These are phyloP conservation scores for Botryobasidium botryosum DNA, from an alignment of 768 basidiomycete species.

Conservation along the genomic window DNA sequence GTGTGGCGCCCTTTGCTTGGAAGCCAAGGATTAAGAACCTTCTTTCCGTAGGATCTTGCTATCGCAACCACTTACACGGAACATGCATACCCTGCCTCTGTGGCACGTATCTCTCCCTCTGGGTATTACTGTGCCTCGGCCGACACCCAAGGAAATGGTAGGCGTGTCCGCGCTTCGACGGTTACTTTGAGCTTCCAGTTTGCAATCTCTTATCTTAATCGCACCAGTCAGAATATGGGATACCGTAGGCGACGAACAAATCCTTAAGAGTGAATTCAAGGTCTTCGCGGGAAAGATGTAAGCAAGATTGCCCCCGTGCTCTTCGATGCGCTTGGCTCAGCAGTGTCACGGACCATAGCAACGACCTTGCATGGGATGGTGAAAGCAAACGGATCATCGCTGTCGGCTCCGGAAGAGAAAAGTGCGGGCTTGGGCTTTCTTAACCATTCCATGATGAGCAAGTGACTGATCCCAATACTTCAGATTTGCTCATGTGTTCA, in stretches of 20 bases:
- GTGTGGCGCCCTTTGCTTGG: constrained; percentile 1
- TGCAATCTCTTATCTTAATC: not conserved
- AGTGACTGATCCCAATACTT: not conserved
- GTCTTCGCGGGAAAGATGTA: constrained; percentile 60
- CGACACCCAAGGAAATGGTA: constrained; percentile 67
- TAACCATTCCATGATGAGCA: not conserved
- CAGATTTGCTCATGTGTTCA: constrained; percentile 72
- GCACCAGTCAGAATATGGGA: constrained; percentile 83
- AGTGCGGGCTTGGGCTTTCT: constrained; percentile 29
- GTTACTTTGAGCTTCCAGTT: not conserved
- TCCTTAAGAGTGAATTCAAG: constrained; percentile 65
- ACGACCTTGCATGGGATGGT: constrained; percentile 91
- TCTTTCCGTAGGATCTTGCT: constrained; percentile 38
- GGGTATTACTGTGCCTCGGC: constrained; percentile 93
- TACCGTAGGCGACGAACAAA: constrained; percentile 66
- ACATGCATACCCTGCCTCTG: constrained; percentile 70
- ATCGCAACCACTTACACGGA: constrained; percentile 52
- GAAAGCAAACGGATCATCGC: constrained; percentile 93
- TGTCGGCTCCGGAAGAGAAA: constrained; percentile 83
- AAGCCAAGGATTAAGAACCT: constrained; percentile 3
- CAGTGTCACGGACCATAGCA: constrained; percentile 30
- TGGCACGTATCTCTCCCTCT: constrained; percentile 81
- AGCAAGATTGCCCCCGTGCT: constrained; percentile 14
- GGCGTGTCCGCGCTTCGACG: constrained; percentile 12
- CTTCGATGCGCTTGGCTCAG: not conserved